Evolutionary conservation across 306 rosid species (phyloP), one percentile per base, ranked within the genome.

Genomic region (Gillenia trifoliata): DNA sequence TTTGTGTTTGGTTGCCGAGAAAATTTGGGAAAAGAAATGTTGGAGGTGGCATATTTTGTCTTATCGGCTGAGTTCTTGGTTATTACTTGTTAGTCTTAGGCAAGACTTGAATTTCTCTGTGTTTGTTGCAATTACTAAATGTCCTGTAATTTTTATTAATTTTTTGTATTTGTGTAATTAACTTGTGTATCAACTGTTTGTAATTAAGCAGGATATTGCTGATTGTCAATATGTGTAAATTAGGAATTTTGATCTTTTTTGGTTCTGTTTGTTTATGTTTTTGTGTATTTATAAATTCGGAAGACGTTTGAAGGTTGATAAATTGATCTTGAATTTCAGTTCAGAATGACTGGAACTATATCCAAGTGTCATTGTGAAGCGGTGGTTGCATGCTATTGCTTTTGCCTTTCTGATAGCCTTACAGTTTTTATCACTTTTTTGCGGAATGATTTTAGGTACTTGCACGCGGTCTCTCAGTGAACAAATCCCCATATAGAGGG

Each of bases 401-500:
- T 68, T 60, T 9, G 9, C 17, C 12, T n/a, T 49, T 70, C 50
- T 16, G 34, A 22, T 64, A 5, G 5, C 7, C 41, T 34, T 73
- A 11, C 34, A 23, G 45, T 34, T 12, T 16, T 52, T 3, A 28
- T 20, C 55, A 19, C 57, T 63, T 55, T 55, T 63, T 15, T 31
- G 65, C 22, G 23, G 63, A 47, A 12, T 26, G 19, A 34, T 23
- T 73, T 60, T 31, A 41, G 34, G 65, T 49, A 45, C 29, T 41
- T 70, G 25, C 69, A 45, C 43, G 16, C 68, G 72, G 75, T 83
- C 73, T 52, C 65, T 82, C 62, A 72, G 23, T 60, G 49, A 33
- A 72, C 66, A 75, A 69, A 60, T 80, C 65, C 49, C 47, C 19
- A 8, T 57, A 47, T 55, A 64, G 84, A 79, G 85, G 59, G 66